Conservation (phyloP, 1,284 basidiomycete species). For the Uromyces viciae-fabae region DNA sequence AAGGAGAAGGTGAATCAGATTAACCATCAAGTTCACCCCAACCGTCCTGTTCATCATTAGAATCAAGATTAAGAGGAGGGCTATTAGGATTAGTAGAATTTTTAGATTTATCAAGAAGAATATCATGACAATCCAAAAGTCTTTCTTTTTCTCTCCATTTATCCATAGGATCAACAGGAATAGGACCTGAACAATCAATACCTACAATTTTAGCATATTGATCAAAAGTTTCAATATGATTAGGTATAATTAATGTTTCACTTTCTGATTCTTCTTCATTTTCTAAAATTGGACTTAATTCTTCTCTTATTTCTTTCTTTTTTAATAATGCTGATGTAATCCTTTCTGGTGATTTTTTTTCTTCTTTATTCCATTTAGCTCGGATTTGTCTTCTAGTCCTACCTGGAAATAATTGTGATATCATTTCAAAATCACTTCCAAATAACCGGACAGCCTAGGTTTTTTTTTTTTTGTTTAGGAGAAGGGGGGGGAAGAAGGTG, state of each 20-base stretch:
- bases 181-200: slow-evolving; percentile 24
- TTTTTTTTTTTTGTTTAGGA: neutral
- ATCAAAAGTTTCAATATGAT: neutral
- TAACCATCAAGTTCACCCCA: too few relatives aligned
- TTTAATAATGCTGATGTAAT: slow-evolving; percentile 49
- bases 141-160: slow-evolving; percentile 39
- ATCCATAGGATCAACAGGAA: slow-evolving; percentile 39
- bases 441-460: slow-evolving; percentile 74
- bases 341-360: slow-evolving; percentile 65
- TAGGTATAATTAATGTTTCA: neutral
- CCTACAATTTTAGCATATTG: slow-evolving; percentile 31
- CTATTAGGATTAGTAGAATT: too few relatives aligned
- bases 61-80: too few relatives aligned
- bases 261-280: neutral
- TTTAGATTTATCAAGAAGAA: too few relatives aligned
- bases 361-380: slow-evolving; percentile 83
- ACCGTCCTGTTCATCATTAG: too few relatives aligned
- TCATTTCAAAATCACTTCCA: slow-evolving; percentile 86
- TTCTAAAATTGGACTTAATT: too few relatives aligned
- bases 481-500: neutral
- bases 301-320: neutral
- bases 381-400: slow-evolving; percentile 83
- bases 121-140: too few relatives aligned
- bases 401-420: slow-evolving; percentile 75
- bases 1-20: too few relatives aligned